Conservation (phyloP, 306 rosid genomes). For the Acacia acuminata region DNA sequence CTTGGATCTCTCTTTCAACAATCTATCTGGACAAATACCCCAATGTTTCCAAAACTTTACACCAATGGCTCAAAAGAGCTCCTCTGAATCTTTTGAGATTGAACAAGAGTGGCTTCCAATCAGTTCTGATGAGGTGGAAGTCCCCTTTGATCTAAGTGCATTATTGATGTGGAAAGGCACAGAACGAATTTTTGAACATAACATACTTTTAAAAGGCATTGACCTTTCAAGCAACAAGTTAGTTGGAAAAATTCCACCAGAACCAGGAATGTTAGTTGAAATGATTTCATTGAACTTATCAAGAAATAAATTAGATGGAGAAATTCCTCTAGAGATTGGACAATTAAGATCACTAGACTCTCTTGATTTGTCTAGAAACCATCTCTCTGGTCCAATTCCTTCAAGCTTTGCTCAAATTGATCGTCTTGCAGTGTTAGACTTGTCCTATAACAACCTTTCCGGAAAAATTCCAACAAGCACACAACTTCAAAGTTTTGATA, state of each 20-base stretch:
- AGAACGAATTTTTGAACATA: neutral
- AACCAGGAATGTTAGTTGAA: neutral
- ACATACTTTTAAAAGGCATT: neutral
- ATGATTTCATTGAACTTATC: slow-evolving; percentile 31
- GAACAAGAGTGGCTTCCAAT: too few species aligned
- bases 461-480: neutral
- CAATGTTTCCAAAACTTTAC: neutral
- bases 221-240: neutral
- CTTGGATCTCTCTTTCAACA: neutral
- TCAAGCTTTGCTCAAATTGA: neutral
- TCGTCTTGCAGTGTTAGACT: neutral
- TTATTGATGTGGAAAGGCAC: slow-evolving; percentile 30
- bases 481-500: neutral
- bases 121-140: too few species aligned
- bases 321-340: slow-evolving; percentile 21
- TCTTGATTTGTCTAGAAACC: slow-evolving; percentile 35
- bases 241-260: neutral
- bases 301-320: neutral
- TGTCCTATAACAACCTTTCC: neutral
- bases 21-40: neutral
- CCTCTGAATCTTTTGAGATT: too few species aligned
- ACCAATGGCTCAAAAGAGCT: neutral
- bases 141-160: neutral
- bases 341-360: neutral
- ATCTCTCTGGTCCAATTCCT: neutral